Percentiles rank a stretch among this genome's conserved stretches.
Evolutionary conservation across 1,284 basidiomycete genomes (phyloP).

Genomic region (Tilletia setariae): DNA sequence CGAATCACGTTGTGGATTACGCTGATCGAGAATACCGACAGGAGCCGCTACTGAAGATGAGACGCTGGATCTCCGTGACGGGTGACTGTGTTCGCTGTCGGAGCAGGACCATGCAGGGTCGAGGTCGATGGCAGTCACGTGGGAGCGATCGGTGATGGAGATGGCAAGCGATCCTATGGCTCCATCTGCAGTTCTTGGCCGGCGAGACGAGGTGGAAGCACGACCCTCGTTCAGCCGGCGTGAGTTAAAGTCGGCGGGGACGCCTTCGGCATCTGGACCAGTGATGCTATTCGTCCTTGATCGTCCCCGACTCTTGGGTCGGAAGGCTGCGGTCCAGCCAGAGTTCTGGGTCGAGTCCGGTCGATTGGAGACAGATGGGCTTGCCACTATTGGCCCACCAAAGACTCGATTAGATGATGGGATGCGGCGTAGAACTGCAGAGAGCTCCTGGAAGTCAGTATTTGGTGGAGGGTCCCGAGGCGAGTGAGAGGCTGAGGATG

Average conservation of each 20-base stretch:
- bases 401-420: neutral
- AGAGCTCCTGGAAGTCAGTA: conserved; percentile 3
- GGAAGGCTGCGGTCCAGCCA: too few relatives aligned
- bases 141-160: conserved; percentile 1
- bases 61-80: too few relatives aligned
- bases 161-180: neutral
- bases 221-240: too few relatives aligned
- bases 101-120: conserved; percentile 9
- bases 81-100: neutral
- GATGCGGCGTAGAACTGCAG: neutral
- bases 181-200: neutral
- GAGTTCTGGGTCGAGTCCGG: neutral
- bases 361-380: neutral
- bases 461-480: neutral
- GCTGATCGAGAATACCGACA: too few relatives aligned
- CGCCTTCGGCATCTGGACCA: too few relatives aligned
- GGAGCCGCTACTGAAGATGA: too few relatives aligned
- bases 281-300: too few relatives aligned
- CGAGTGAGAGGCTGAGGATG: neutral
- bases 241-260: too few relatives aligned
- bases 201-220: neutral
- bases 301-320: too few relatives aligned
- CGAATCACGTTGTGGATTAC: too few relatives aligned
- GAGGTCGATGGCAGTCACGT: conserved; percentile 1
- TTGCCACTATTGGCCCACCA: neutral